Base-by-base conservation (phyloP, 495 filamentous ascomycete genomes). In the Tuber calosporum region DNA sequence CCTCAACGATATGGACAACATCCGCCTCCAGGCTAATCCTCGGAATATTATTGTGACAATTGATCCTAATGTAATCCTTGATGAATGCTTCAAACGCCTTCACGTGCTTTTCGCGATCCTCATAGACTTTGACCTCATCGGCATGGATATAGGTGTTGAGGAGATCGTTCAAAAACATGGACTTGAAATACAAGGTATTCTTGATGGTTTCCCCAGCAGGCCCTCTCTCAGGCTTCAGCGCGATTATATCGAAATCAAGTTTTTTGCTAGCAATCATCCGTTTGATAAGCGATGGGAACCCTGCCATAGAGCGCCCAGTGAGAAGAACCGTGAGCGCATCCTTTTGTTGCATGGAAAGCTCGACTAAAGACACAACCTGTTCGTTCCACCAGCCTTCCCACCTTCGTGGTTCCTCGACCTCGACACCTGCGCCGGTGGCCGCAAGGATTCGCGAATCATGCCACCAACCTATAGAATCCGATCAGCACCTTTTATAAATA, bases 351-450 rank as follows among this genome's bases (percentile, higher is more conserved):
- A 92, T 92, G 79, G 90, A 94, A 69, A 97, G 85, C 81, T 86
- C 82, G 2, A 97, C 92, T 40, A 99, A 85, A 75, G 91, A 86
- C 66, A 95, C 90, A 79, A 99, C 92, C 78, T 90, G 87, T 79
- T 99, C 93, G 78, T 97, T 98, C 96, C 96, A 99, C 93, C 93
- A 99, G 20, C 93, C 93, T 69, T 90, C 82, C 96, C 96, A 99
- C 4, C 87, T 92, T 22, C 88, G 88, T 66, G 86, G 84, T 82
- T 98, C 94, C 83, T 98, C 95, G 41, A 87, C 86, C 62, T 93
- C 93, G 7, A 90, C 80, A 4, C 96, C 95, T 74, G 92, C 88
- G 34, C 95, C 95, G 4, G 93, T 97, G 5, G 94, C 90, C 36
- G 90, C 88, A 26, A 99, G 89, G 72, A 99, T 91, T 53, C 88